phyloP scores from a whole-genome alignment of 2,329 filamentous ascomycete genomes.

The Ophiostoma sp. region DNA sequence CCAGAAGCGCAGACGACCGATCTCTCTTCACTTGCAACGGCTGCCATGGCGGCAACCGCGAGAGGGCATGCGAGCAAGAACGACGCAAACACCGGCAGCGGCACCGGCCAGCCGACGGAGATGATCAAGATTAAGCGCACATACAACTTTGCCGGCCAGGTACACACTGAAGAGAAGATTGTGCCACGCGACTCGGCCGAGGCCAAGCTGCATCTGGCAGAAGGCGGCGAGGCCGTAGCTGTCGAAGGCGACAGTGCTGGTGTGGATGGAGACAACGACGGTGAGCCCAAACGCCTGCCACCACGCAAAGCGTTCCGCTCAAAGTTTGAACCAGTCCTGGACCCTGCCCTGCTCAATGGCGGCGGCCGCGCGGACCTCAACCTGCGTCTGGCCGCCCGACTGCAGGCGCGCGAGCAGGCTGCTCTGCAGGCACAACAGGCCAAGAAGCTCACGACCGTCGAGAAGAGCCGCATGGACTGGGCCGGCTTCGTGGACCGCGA shows the following conservation, averaged over 20 bases:
- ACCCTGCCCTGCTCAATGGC: constrained; percentile 49
- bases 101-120: constrained; percentile 28
- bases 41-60: constrained; percentile 19
- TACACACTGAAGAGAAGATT: constrained; percentile 66
- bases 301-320: constrained; percentile 57
- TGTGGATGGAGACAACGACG: constrained; percentile 30
- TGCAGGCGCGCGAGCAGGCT: constrained; percentile 42
- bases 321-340: constrained; percentile 53
- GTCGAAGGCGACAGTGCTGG: constrained; percentile 29
- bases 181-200: constrained; percentile 62
- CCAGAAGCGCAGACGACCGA: neutral
- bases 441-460: constrained; percentile 64
- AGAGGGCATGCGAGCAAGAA: neutral
- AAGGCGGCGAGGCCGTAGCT: constrained; percentile 38
- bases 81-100: neutral
- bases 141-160: constrained; percentile 69
- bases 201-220: constrained; percentile 58
- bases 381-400: constrained; percentile 48
- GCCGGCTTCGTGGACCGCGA: constrained; percentile 66
- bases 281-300: constrained; percentile 40
- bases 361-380: constrained; percentile 51
- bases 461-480: constrained; percentile 71
- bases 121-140: constrained; percentile 63
- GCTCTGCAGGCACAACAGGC: constrained; percentile 39
- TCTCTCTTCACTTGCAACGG: constrained; percentile 21